A percentile compares a stretch with the other conserved stretches of the same genome.
Conservation (phyloP, 2,329 filamentous ascomycete species). For the Pseudocercospora pini-densiflorae region DNA sequence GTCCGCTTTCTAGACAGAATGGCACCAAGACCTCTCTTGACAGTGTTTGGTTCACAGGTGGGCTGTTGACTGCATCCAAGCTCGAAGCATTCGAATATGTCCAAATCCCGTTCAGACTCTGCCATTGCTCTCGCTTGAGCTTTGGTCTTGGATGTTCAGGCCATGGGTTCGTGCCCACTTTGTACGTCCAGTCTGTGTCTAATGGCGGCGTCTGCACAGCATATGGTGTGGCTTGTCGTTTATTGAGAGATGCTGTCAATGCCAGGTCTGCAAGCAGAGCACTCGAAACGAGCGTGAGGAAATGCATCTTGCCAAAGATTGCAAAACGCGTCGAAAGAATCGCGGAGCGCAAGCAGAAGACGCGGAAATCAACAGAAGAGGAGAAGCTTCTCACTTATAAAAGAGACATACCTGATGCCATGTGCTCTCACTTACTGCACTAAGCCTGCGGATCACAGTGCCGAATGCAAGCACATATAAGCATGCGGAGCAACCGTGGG, state of each 20-base stretch:
- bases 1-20: slow-evolving; percentile 59
- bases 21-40: slow-evolving; percentile 55
- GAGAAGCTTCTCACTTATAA: neutral
- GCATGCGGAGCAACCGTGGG: neutral
- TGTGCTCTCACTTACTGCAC: neutral
- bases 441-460: neutral
- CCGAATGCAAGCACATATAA: neutral
- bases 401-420: neutral
- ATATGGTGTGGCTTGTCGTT: slow-evolving; percentile 37
- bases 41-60: slow-evolving; percentile 51
- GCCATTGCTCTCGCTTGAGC: slow-evolving; percentile 57
- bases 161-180: slow-evolving; percentile 58
- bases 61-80: slow-evolving; percentile 45
- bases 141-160: slow-evolving; percentile 57
- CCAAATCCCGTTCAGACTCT: slow-evolving; percentile 63
- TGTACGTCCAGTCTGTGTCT: slow-evolving; percentile 56
- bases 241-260: slow-evolving; percentile 4
- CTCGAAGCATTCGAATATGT: slow-evolving; percentile 50
- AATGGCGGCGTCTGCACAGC: slow-evolving; percentile 47
- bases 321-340: neutral
- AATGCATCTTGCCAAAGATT: slow-evolving; percentile 9
- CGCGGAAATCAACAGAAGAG: neutral
- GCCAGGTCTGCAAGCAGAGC: slow-evolving; percentile 7
- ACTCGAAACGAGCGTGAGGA: neutral
- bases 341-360: neutral